Evolutionary conservation across 1,284 basidiomycete genomes (phyloP).

Genomic region (Rhizopogon parksii): DNA sequence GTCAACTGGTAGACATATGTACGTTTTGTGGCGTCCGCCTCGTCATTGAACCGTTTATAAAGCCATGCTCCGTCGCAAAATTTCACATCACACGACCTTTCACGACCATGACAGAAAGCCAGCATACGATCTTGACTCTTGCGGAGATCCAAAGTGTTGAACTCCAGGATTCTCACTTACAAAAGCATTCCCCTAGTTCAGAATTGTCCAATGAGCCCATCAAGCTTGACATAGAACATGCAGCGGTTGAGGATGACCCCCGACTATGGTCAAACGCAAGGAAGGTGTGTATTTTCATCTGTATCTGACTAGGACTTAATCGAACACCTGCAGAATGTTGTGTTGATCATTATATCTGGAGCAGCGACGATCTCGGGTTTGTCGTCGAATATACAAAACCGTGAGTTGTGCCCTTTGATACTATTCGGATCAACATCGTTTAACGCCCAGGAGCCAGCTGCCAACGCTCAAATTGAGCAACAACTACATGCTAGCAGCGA

Average conservation of each 20-base stretch:
- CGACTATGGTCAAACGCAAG: conserved; percentile 60
- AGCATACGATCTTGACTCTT: not conserved
- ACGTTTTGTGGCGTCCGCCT: too few relatives aligned
- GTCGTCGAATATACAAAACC: conserved; percentile 62
- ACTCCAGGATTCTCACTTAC: not conserved
- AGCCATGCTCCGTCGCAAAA: not conserved
- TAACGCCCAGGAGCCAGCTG: conserved; percentile 34
- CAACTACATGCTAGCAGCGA: conserved; percentile 63
- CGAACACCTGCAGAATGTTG: conserved; percentile 35
- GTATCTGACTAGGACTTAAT: not conserved
- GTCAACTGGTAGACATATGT: too few relatives aligned
- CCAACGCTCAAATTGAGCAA: conserved; percentile 61
- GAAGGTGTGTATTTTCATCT: conserved; percentile 43
- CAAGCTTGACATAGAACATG: conserved; percentile 56
- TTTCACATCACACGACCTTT: not conserved
- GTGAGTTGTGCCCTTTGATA: conserved; percentile 31
- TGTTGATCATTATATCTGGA: conserved; percentile 50
- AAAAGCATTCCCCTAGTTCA: not conserved
- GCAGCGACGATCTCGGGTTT: conserved; percentile 72
- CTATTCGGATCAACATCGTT: conserved; percentile 15
- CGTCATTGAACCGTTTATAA: too few relatives aligned
- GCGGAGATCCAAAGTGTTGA: not conserved
- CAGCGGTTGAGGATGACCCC: conserved; percentile 69
- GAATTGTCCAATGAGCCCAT: not conserved
- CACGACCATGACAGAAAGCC: conserved; percentile 2